Base-by-base conservation (phyloP, 2,329 filamentous ascomycete genomes). In the Beauveria sp. region DNA sequence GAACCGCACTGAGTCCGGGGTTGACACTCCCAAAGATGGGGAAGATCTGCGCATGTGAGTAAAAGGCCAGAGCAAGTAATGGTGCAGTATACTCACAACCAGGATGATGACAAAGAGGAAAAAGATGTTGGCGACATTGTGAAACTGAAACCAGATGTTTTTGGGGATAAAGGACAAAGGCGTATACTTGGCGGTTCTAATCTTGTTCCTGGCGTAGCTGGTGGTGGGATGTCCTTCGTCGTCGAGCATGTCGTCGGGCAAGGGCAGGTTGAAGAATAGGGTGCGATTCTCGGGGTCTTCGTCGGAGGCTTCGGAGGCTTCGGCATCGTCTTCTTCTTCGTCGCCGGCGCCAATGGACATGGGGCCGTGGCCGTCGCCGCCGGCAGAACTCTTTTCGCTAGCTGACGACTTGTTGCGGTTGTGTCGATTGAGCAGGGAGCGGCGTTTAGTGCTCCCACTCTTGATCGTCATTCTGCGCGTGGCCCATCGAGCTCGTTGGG, bases 121-220 rank as follows among this genome's bases (percentile, higher is more conserved):
- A 78, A 98, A 99, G 60, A 98, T 88, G 75, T 99, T 99, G 71
- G 95, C 95, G 70, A 99, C 89, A 72, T 98, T 98, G 77, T 99
- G 93, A 72, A 99, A 98, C 75, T 99, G 96, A 66, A 96, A 91
- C 86, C 88, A 99, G 71, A 99, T 73, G 76, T 99, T 98, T 79
- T 98, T 98, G 16, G 95, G 95, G 31, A 99, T 75, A 76, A 99
- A 99, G 64, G 90, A 96, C 65, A 99, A 76, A 9, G 96, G 89
- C 8, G 95, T 99, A 75, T 99, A 99, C 77, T 98, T 99, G 63
- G 95, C 91, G 3, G 95, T 99, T 68, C 96, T 85, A 73, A 99
- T 96, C 81, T 99, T 99, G 80, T 99, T 99, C 67, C 93, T 83
- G 54, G 90, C 83, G 74, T 88, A 99, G 24, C 84, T 79, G 62